Conservation (phyloP, 2,329 filamentous ascomycete species). For the Drechslerella coelobrocha region DNA sequence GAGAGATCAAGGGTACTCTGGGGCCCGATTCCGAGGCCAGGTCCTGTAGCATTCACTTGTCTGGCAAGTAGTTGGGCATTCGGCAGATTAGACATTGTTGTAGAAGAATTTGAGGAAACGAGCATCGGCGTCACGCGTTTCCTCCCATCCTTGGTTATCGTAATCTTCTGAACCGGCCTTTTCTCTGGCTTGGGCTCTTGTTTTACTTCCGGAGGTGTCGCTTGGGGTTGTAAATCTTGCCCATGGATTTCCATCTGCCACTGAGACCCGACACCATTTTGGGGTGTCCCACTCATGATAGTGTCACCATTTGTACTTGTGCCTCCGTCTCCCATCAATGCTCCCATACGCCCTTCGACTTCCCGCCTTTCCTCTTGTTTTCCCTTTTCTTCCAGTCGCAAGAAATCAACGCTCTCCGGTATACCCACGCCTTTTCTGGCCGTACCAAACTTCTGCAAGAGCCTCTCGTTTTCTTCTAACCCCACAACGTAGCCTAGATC, state of each 20-base stretch:
- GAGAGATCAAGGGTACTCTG: constrained; percentile 87
- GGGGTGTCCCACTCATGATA: constrained; percentile 62
- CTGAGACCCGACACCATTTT: constrained; percentile 56
- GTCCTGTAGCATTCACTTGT: constrained; percentile 51
- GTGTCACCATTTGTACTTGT: constrained; percentile 71
- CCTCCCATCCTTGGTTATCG: constrained; percentile 94
- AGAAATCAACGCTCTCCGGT: constrained; percentile 86
- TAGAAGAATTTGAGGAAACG: constrained; percentile 70
- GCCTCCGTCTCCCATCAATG: constrained; percentile 72
- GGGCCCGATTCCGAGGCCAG: constrained; percentile 60
- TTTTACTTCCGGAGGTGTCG: constrained; percentile 48
- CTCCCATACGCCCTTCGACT: constrained; percentile 94
- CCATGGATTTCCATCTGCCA: constrained; percentile 55
- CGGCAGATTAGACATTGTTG: constrained; percentile 53
- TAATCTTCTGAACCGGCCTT: constrained; percentile 76
- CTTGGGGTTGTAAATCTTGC: constrained; percentile 39
- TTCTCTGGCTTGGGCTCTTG: constrained; percentile 56
- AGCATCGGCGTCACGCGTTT: constrained; percentile 92
- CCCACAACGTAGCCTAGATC: constrained; percentile 89
- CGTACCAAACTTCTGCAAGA: constrained; percentile 88
- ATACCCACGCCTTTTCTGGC: constrained; percentile 88
- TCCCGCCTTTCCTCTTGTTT: constrained; percentile 88
- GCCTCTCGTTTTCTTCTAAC: constrained; percentile 87
- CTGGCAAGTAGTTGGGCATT: constrained; percentile 54
- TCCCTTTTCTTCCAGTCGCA: constrained; percentile 86